Evolutionary conservation across 139 green algal species (phyloP), one percentile per base, ranked within the genome.

Genomic region (Raphidocelis subcapitata): DNA sequence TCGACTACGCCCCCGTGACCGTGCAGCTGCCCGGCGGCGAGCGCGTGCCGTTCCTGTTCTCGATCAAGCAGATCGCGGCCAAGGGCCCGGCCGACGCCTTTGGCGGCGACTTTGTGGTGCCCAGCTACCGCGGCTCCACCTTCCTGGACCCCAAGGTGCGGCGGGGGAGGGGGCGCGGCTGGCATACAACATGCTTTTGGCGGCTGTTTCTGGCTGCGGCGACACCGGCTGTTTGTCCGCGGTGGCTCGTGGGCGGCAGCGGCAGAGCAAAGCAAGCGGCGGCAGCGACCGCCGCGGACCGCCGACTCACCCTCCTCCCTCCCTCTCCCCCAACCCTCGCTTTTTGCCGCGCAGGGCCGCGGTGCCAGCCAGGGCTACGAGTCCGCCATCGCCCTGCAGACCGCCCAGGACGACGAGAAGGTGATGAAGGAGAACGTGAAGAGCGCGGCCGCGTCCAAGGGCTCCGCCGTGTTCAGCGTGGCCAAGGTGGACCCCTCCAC

Each of bases 21-120:
- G 96, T 99, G 55, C 94, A 99, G 92, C 85, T 99, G 68, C 91
- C 96, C 18, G 96, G 96, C 74, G 96, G 96, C 68, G 96, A 99
- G 93, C 92, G 95, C 61, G 96, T 99, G 67, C 92, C 96, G 16
- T 99, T 99, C 93, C 89, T 99, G 54, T 99, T 99, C 93, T 97
- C 94, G 66, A 82, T 99, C 52, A 99, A 99, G 94, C 86, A 98
- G 90, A 86, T 99, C 14, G 80, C 87, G 15, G 95, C 88, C 75
- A 97, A 95, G 84, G 95, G 93, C 69, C 85, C 81, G 26, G 63
- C 89, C 47, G 89, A 97, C 67, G 87, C 81, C 57, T 99, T 99
- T 87, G 91, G 90, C 57, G 96, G 96, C 60, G 92, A 98, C 77
- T 99, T 99, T 81, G 68, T 76, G 0, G 96, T 99, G 67, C 95